Base-by-base conservation (phyloP, 768 basidiomycete genomes). In the Calvatia gigantea region DNA sequence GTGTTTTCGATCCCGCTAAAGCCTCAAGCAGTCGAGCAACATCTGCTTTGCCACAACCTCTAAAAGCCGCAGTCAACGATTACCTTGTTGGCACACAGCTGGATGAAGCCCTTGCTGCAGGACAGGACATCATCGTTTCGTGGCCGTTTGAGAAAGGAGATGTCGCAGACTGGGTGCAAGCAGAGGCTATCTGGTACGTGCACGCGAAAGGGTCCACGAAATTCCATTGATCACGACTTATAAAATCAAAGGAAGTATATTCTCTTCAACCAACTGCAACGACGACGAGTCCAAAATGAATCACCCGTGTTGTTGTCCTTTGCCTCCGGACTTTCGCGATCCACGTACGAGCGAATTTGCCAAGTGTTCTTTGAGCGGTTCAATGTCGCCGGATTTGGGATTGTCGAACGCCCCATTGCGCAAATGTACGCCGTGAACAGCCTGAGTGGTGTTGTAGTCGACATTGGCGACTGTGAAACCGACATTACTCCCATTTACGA, bases 321-420 rank as follows among this genome's bases (percentile, higher is more conserved):
- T 52, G 72, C 78, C 4, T 70, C 86, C 0, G 81, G 83, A 28
- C 79, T 91, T 19, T 80, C 89, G 23, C 80, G 88, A 50, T 72
- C 75, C 33, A 77, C 82, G 7, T 81, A 87, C 67, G 90, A 94
- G 66, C 78, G 78, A 41, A 79, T 88, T 62, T 88, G 86, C 62
- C 91, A 89, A 64, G 78, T 91, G 35, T 91, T 95, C 71, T 97
- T 97, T 63, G 94, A 96, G 66, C 87, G 90, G 23, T 91, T 95
- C 80, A 94, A 94, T 65, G 87, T 89, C 25, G 87, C 94, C 7
- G 90, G 85, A 14, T 83, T 95, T 60, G 80, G 82, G 52, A 77
- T 94, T 61, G 75, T 94, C 47, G 88, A 94, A 54, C 89, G 92
- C 0, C 87, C 94, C 19, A 80, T 94, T 69, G 82, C 90, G 7